phyloP scores from a whole-genome alignment of 148 eudicot species.

The Rhododendron molle region DNA sequence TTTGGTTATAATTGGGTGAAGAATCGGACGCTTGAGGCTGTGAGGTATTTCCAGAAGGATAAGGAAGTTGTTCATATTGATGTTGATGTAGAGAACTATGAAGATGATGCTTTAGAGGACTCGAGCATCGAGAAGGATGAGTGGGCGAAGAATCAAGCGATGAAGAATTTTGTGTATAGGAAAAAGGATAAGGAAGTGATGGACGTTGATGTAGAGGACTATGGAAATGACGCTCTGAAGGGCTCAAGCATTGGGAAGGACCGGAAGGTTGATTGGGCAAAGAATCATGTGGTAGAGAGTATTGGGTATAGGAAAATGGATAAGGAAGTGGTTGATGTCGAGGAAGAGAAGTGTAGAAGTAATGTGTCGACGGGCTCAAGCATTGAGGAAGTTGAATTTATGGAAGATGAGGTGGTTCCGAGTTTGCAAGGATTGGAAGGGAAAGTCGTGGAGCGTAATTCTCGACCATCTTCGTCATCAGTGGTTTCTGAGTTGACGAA shows the following conservation, averaged over 20 bases:
- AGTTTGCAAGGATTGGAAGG: slow-evolving; percentile 18
- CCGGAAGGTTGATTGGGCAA: slow-evolving; percentile 26
- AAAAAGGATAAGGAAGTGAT: slow-evolving; percentile 31
- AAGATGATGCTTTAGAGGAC: slow-evolving; percentile 32
- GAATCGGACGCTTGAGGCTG: slow-evolving; percentile 13
- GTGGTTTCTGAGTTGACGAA: slow-evolving; percentile 27
- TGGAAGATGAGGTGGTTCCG: slow-evolving; percentile 23
- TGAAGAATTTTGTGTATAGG: slow-evolving; percentile 16
- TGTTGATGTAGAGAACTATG: slow-evolving; percentile 11
- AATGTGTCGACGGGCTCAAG: slow-evolving; percentile 38
- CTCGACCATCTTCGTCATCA: slow-evolving; percentile 28
- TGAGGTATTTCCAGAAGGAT: slow-evolving; percentile 18
- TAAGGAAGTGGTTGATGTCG: slow-evolving; percentile 36
- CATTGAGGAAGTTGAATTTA: slow-evolving; percentile 35
- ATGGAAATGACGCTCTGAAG: slow-evolving; percentile 24
- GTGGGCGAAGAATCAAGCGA: slow-evolving; percentile 17
- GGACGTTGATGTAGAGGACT: slow-evolving; percentile 8
- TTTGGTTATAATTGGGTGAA: slow-evolving; percentile 9
- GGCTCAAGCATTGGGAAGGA: slow-evolving; percentile 44
- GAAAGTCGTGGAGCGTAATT: slow-evolving; percentile 21
- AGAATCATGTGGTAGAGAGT: slow-evolving; percentile 10
- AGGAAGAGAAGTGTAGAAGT: slow-evolving; percentile 5
- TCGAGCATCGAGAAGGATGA: slow-evolving; percentile 39
- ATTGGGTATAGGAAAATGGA: slow-evolving; percentile 20
- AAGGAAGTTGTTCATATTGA: slow-evolving; percentile 31